phyloP scores from a whole-genome alignment of 2,329 filamentous ascomycete genomes.

The Fusarium dimerum region DNA sequence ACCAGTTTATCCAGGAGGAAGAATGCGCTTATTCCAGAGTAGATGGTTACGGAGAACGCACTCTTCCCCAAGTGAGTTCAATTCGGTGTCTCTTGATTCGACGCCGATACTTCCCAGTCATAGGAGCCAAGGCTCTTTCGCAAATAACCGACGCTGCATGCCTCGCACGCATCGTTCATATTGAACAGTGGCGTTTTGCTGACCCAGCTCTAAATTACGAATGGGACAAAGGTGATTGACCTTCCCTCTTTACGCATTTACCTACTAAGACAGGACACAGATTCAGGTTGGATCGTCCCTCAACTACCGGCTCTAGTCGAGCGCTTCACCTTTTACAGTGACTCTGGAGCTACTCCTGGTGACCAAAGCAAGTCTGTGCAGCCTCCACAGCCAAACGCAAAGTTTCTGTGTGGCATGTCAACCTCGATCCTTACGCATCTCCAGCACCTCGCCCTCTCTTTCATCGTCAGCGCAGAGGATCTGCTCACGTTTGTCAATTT shows the following conservation, averaged over 20 bases:
- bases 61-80: constrained; percentile 1
- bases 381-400: constrained; percentile 4
- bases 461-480: constrained; percentile 1
- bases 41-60: not conserved
- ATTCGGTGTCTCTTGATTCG: constrained; percentile 14
- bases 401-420: constrained; percentile 2
- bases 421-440: not conserved
- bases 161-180: constrained; percentile 5
- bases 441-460: constrained; percentile 12
- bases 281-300: constrained; percentile 1
- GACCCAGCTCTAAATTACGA: fast-evolving
- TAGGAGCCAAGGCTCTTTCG: not conserved
- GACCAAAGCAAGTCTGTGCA: not conserved
- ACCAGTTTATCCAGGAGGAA: too few relatives aligned
- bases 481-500: not conserved
- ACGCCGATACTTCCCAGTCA: constrained; percentile 6
- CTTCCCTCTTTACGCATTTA: not conserved
- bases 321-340: constrained; percentile 14
- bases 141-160: constrained; percentile 1
- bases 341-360: constrained; percentile 3
- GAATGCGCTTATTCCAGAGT: not conserved
- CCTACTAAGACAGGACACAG: not conserved
- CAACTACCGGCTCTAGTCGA: constrained; percentile 7
- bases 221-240: constrained; percentile 1
- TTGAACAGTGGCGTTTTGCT: constrained; percentile 15